These are phyloP conservation scores for Heimioporus sp. DNA, from an alignment of 768 basidiomycete genomes.

Conservation along the genomic window DNA sequence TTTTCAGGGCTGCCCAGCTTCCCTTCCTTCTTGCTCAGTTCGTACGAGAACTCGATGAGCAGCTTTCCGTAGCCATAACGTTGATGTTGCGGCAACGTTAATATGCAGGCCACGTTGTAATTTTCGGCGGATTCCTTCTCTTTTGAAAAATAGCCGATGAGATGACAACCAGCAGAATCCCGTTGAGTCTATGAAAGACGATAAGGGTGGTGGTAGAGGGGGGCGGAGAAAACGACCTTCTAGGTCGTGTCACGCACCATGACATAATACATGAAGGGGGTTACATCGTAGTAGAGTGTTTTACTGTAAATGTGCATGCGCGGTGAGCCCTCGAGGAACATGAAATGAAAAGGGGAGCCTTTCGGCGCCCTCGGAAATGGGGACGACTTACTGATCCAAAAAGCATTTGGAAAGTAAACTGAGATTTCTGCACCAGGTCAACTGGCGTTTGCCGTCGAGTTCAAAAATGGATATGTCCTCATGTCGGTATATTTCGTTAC, in stretches of 20 bases:
- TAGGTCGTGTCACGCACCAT: constrained; percentile 58
- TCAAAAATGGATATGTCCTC: constrained; percentile 98
- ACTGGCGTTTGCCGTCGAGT: constrained; percentile 93
- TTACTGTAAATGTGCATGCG: constrained; percentile 52
- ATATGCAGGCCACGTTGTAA: constrained; percentile 98
- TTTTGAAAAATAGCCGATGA: constrained; percentile 98
- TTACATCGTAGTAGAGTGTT: constrained; percentile 99
- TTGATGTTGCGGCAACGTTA: constrained; percentile 98
- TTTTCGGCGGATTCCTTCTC: constrained; percentile 98
- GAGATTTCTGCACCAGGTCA: constrained; percentile 95
- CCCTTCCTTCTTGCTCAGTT: constrained; percentile 93
- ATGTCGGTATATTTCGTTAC: constrained; percentile 98
- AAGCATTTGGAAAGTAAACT: constrained; percentile 97
- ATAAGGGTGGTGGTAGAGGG: constrained; percentile 12
- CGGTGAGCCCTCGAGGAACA: too few relatives aligned
- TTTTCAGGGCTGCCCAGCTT: constrained; percentile 98
- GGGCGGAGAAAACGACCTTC: background rate
- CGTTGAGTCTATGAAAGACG: constrained; percentile 58
- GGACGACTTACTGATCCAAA: constrained; percentile 82
- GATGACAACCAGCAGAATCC: constrained; percentile 88
- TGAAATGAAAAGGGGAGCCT: background rate
- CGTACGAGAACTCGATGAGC: constrained; percentile 97
- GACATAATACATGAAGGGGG: constrained; percentile 99
- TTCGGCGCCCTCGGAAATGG: constrained; percentile 11
- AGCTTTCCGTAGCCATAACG: constrained; percentile 94